Evolutionary conservation across 495 filamentous ascomycete genomes (phyloP).

Genomic region (Lindgomyces ingoldianus): DNA sequence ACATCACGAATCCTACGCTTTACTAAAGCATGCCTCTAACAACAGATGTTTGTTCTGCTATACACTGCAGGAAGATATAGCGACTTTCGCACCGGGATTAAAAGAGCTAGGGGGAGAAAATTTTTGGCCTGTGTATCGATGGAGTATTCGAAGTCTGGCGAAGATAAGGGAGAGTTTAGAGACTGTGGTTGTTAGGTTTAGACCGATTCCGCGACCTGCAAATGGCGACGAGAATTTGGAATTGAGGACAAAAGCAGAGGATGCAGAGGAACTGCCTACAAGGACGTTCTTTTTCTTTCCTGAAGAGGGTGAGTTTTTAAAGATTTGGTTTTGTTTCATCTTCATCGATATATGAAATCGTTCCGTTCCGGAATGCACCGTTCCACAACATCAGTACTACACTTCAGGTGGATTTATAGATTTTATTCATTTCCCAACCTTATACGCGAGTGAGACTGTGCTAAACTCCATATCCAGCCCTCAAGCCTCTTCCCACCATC

Average conservation of each 20-base stretch:
- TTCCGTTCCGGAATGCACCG: neutral
- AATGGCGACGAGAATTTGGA: neutral
- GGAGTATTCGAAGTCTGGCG: conserved; percentile 14
- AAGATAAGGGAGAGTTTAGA: conserved; percentile 8
- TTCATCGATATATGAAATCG: neutral
- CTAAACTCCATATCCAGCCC: too few relatives aligned
- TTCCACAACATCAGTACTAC: neutral
- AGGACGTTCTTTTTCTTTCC: conserved; percentile 21
- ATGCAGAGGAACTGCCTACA: neutral
- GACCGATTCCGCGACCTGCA: neutral
- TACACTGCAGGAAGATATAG: neutral
- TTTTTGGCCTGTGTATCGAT: conserved; percentile 15
- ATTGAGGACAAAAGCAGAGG: too few relatives aligned
- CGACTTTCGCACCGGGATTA: neutral
- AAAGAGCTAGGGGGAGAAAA: neutral
- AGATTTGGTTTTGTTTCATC: too few relatives aligned
- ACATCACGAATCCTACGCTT: too few relatives aligned
- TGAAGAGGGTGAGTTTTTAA: conserved; percentile 16
- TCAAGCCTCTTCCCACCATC: neutral
- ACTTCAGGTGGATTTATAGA: too few relatives aligned
- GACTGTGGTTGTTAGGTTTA: conserved; percentile 23
- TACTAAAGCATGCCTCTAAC: too few relatives aligned
- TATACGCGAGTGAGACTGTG: too few relatives aligned
- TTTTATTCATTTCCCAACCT: neutral
- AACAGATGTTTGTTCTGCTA: conserved; percentile 7